Conservation (phyloP, 371 early-diverging fungal genomes). For the Mucor piriformis region DNA sequence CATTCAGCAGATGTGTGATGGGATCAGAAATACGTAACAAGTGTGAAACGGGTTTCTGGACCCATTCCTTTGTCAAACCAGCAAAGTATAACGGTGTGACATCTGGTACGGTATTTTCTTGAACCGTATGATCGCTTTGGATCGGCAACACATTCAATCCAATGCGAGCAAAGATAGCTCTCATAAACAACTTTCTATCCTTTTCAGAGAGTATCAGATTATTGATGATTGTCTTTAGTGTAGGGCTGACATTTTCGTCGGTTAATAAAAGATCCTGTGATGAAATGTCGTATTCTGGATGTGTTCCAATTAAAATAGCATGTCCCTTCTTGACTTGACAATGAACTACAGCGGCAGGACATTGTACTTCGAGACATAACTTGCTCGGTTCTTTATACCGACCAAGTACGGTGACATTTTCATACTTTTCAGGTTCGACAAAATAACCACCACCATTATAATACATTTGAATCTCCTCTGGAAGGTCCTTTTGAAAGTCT, state of each 20-base stretch:
- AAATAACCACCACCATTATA: slow-evolving; percentile 86
- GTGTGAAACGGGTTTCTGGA: slow-evolving; percentile 20
- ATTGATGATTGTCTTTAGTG: slow-evolving; percentile 39
- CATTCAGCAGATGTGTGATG: slow-evolving; percentile 26
- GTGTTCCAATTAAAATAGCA: slow-evolving; percentile 72
- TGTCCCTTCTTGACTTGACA: slow-evolving; percentile 65
- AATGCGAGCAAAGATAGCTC: slow-evolving; percentile 53
- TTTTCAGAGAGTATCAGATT: slow-evolving; percentile 47
- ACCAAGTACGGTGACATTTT: slow-evolving; percentile 59
- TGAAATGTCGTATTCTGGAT: slow-evolving; percentile 74
- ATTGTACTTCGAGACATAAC: too few species aligned
- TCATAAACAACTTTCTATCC: slow-evolving; percentile 51
- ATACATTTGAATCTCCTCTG: slow-evolving; percentile 51
- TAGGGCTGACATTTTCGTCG: slow-evolving; percentile 29
- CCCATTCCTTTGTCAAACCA: slow-evolving; percentile 38
- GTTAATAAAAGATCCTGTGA: slow-evolving; percentile 41
- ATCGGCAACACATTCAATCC: slow-evolving; percentile 52
- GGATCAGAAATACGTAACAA: slow-evolving; percentile 24
- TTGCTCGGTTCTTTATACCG: slow-evolving; percentile 52
- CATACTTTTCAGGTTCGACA: slow-evolving; percentile 51
- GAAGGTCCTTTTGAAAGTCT: slow-evolving; percentile 2
- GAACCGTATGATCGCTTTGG: slow-evolving; percentile 17
- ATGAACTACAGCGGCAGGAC: slow-evolving; percentile 53
- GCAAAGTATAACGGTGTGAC: slow-evolving; percentile 62
- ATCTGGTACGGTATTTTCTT: slow-evolving; percentile 40